Conservation (phyloP, 495 filamentous ascomycete species). For the Aspergillus kassunensis region DNA sequence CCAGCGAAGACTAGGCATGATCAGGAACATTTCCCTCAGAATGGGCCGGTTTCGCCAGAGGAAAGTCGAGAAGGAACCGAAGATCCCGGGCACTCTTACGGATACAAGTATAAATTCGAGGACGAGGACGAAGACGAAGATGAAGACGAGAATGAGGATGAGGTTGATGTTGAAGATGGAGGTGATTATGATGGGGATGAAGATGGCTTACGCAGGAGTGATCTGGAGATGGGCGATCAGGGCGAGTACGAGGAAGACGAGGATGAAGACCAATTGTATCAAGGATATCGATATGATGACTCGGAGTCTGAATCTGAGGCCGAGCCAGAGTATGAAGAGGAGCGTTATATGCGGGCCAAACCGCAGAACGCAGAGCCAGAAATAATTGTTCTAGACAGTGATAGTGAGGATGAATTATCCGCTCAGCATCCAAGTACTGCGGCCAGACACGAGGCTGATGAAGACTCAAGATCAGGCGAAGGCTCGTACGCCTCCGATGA, state of each 20-base stretch:
- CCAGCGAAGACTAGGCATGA: not conserved
- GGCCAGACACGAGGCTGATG: not conserved
- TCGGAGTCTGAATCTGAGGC: conserved; percentile 13
- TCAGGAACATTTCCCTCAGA: not conserved
- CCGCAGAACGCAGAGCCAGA: conserved; percentile 23
- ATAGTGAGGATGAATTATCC: conserved; percentile 38
- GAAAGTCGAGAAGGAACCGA: not conserved
- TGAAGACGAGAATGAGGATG: not conserved
- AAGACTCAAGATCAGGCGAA: not conserved
- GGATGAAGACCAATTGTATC: conserved; percentile 10
- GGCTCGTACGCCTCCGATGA: conserved; percentile 1
- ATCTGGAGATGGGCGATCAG: not conserved
- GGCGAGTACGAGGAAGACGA: conserved; percentile 3
- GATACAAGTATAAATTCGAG: conserved; percentile 2
- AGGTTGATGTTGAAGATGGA: not conserved
- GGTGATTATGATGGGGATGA: conserved; percentile 1
- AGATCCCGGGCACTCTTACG: not conserved
- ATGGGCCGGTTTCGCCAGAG: not conserved
- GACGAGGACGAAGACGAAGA: conserved; percentile 1
- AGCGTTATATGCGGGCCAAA: conserved; percentile 6
- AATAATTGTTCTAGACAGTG: conserved; percentile 42
- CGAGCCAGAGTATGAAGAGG: conserved; percentile 9
- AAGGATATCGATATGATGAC: conserved; percentile 4
- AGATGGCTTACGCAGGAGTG: not conserved
- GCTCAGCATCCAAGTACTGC: not conserved